phyloP scores from a whole-genome alignment of 1,284 basidiomycete species.

The Apiotrichum gamsii region DNA sequence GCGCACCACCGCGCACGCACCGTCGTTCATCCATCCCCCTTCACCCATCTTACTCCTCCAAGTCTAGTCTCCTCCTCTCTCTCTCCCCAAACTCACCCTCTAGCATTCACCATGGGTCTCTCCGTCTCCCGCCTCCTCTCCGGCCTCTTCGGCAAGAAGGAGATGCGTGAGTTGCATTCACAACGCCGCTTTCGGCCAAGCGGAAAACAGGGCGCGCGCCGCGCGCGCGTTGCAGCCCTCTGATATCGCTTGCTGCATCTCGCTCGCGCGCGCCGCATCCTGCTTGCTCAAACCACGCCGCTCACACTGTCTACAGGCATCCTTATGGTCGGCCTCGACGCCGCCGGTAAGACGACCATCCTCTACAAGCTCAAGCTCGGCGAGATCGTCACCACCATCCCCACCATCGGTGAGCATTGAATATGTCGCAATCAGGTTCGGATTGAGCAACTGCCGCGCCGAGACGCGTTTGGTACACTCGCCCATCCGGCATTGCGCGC shows the following conservation, averaged over 20 bases:
- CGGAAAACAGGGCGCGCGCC: no score
- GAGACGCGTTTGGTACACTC: no score
- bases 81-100: not conserved
- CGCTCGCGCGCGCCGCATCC: no score
- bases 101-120: conserved; percentile 65
- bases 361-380: conserved; percentile 99
- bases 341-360: conserved; percentile 96
- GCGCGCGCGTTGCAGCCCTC: no score
- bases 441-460: no score
- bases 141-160: conserved; percentile 95
- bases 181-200: not conserved
- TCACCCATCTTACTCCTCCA: not conserved
- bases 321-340: conserved; percentile 80
- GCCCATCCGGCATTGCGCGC: no score
- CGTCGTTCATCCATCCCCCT: not conserved
- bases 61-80: not conserved
- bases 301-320: conserved; percentile 39
- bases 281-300: no score
- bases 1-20: not conserved
- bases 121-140: conserved; percentile 73
- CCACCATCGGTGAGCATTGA: no score
- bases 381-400: conserved; percentile 97
- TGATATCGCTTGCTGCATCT: no score
- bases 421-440: no score
- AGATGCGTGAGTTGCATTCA: conserved; percentile 97